Evolutionary conservation across 1,284 basidiomycete genomes (phyloP), one percentile per base, ranked within the genome.

Genomic region (Ustilago sp.): DNA sequence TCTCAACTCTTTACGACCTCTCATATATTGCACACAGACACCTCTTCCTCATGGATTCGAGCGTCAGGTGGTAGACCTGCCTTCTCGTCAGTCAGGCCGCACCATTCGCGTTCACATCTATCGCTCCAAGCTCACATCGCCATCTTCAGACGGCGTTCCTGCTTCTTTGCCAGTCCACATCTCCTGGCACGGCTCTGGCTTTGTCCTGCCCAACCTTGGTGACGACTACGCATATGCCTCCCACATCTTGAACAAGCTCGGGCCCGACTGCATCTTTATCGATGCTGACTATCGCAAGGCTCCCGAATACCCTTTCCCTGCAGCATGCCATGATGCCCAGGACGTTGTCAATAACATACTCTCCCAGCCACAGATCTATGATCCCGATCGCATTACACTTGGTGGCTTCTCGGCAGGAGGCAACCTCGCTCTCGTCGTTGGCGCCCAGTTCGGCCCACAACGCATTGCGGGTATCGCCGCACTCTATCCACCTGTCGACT

Each of bases 281-380:
- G 83, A 84, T 35, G 71, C 73, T 41, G 82, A 82, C 53, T 84
- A 84, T 45, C 82, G 83, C 60, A 84, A 84, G 55, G 75, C 80
- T 12, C 83, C 83, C 28, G 81, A 82, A 66, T 59, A 78, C 41
- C 83, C 83, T 9, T 82, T 79, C 59, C 83, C 83, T 0, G 79
- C 72, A 32, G 68, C 75, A 39, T 52, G 62, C 15, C 64, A 79
- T 31, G 79, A 83, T 54, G 69, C 69, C 1, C 66, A 77, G 28
- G 80, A 83, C 38, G 64, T 71, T 9, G 59, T 77, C 54, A 59
- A 56, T 36, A 77, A 72, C 61, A 54, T 80, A 8, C 58, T 77
- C 17, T 38, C 71, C 9, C 71, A 79, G 43, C 74, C 70, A 0
- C 19, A 76, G 4, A 45, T 68, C 12, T 82, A 70, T 36, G 77